Evolutionary conservation across 371 early-diverging fungal genomes (phyloP).

Genomic region (Syncephalastrum monosporum): DNA sequence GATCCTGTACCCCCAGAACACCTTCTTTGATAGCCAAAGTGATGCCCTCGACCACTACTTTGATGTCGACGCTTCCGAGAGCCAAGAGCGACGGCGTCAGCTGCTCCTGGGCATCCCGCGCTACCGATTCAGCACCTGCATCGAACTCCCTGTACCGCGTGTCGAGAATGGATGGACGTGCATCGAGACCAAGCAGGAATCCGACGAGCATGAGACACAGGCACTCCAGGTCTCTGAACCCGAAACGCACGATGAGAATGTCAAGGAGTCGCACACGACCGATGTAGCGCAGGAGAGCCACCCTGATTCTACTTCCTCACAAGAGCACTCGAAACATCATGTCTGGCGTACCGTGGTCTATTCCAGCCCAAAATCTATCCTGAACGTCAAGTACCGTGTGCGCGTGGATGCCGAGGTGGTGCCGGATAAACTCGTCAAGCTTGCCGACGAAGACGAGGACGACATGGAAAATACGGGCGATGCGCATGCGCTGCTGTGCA

Average conservation of each 20-base stretch:
- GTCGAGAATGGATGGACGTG: conserved; percentile 18
- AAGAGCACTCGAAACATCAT: too few species aligned
- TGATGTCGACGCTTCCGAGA: conserved; percentile 38
- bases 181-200: too few species aligned
- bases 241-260: neutral
- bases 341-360: conserved; percentile 23
- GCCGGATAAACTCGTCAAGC: conserved; percentile 18
- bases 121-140: conserved; percentile 32
- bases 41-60: conserved; percentile 42
- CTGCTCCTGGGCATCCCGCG: conserved; percentile 36
- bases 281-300: too few species aligned
- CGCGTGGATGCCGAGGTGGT: conserved; percentile 38
- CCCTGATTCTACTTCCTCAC: too few species aligned
- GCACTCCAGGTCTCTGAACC: neutral
- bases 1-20: conserved; percentile 23
- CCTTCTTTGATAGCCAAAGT: neutral
- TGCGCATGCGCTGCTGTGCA: conserved; percentile 24
- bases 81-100: conserved; percentile 29
- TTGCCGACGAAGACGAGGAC: conserved; percentile 13
- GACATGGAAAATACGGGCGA: conserved; percentile 7
- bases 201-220: conserved; percentile 5
- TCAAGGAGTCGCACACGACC: neutral
- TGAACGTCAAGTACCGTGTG: conserved; percentile 36
- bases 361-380: conserved; percentile 29
- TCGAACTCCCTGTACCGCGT: conserved; percentile 22